Base-by-base conservation (phyloP, 2,329 filamentous ascomycete genomes). In the Paracorniculantispora psalliotae region DNA sequence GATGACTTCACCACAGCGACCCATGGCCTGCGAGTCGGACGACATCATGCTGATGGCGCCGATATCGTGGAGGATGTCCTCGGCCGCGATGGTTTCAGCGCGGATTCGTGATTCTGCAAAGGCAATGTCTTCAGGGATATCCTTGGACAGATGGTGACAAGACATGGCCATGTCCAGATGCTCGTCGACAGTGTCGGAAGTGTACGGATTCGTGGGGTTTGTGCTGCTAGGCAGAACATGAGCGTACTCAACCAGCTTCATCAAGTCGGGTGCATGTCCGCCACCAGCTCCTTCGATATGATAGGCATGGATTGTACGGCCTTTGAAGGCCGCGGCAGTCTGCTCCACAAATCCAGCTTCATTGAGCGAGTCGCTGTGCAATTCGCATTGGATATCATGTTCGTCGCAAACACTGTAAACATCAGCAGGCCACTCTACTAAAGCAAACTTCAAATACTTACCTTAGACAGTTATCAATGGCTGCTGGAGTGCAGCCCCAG, bases 121-220 rank as follows among this genome's bases (percentile, higher is more conserved):
- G 1, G 92, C 92, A 15, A 97, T 89, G 71, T 97, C 93, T 76
- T 97, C 93, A 60, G 92, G 91, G 61, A 97, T 97, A 73, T 96
- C 87, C 73, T 90, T 91, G 55, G 87, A 92, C 10, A 97, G 79
- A 69, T 97, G 93, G 73, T 97, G 93, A 78, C 93, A 97, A 39
- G 96, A 91, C 93, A 97, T 97, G 49, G 97, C 79, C 93, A 97
- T 97, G 76, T 97, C 93, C 15, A 97, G 83, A 75, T 97, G 93
- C 74, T 97, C 93, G 69, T 97, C 93, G 0, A 97, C 82, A 0
- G 93, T 97, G 77, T 97, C 97, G 64, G 82, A 80, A 1, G 93
- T 97, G 73, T 87, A 97, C 0, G 93, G 93, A 2, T 92, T 81
- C 1, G 93, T 97, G 0, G 93, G 93, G 71, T 96, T 97, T 0